Evolutionary conservation across 140 eudicot genomes (phyloP).

Genomic region (Flaveria floridana): DNA sequence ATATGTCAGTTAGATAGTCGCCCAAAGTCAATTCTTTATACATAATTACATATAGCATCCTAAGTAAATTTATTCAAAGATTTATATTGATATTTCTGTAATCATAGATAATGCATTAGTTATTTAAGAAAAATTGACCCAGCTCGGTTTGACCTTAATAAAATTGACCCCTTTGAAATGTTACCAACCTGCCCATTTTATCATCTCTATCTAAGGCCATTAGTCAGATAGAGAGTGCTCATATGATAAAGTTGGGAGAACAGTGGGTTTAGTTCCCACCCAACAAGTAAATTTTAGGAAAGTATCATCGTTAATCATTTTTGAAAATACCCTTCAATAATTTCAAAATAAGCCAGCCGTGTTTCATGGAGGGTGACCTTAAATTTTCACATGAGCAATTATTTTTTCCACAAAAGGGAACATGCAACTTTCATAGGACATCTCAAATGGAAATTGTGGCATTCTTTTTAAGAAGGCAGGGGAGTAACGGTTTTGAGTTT

Average conservation of each 20-base stretch:
- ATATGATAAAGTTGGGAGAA: not conserved
- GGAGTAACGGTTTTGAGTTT: not conserved
- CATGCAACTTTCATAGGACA: no score
- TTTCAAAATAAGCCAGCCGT: not conserved
- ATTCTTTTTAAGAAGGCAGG: no score
- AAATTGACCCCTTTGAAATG: not conserved
- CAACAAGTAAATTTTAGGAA: not conserved
- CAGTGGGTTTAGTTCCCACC: not conserved
- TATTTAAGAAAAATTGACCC: not conserved
- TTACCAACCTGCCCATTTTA: not conserved
- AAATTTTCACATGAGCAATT: not conserved
- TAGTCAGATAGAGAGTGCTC: not conserved
- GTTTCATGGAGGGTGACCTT: not conserved
- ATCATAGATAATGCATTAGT: not conserved
- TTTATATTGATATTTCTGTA: not conserved
- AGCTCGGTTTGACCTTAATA: not conserved
- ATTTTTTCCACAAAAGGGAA: no score
- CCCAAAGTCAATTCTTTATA: not conserved
- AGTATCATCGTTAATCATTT: not conserved
- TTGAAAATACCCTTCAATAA: not conserved
- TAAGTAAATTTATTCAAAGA: not conserved
- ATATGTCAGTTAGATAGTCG: not conserved
- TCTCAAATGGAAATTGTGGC: no score
- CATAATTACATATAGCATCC: not conserved
- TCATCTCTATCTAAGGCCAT: not conserved